A percentile compares a stretch with the other conserved stretches of the same genome.
phyloP scores from a whole-genome alignment of 176 grass and related monocot species.

The Cocos nucifera region DNA sequence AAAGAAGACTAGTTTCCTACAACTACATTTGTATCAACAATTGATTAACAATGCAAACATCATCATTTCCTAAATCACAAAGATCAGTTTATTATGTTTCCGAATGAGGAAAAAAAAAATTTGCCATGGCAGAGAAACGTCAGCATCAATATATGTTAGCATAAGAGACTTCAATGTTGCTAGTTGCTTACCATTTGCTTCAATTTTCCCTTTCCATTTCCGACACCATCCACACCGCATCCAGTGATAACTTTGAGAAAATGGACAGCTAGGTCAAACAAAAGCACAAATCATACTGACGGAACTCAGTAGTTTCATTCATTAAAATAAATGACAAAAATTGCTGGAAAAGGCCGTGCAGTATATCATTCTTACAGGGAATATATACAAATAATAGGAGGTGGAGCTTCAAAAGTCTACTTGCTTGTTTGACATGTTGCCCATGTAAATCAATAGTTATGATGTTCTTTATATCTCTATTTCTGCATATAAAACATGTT shows the following conservation, averaged over 20 bases:
- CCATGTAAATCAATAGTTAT: slow-evolving; percentile 92
- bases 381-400: slow-evolving; percentile 61
- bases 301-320: background rate
- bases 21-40: no score
- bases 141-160: no score
- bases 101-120: no score
- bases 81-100: no score
- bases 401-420: slow-evolving; percentile 73
- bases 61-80: no score
- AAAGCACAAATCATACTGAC: slow-evolving; percentile 15
- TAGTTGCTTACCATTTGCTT: slow-evolving; percentile 52
- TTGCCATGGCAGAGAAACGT: no score
- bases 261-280: slow-evolving; percentile 40
- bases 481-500: slow-evolving; percentile 39
- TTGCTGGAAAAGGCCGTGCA: background rate
- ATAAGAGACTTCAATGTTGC: background rate
- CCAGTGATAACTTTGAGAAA: slow-evolving; percentile 87
- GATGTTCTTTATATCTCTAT: slow-evolving; percentile 74
- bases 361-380: slow-evolving; percentile 53
- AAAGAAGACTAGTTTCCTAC: no score
- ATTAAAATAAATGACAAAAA: background rate
- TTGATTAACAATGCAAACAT: no score
- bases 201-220: slow-evolving; percentile 73
- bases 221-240: slow-evolving; percentile 58
- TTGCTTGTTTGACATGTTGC: slow-evolving; percentile 84